Evolutionary conservation across 2,329 filamentous ascomycete species (phyloP), one percentile per base, ranked within the genome.

Genomic region (Pseudocercospora cruenta): DNA sequence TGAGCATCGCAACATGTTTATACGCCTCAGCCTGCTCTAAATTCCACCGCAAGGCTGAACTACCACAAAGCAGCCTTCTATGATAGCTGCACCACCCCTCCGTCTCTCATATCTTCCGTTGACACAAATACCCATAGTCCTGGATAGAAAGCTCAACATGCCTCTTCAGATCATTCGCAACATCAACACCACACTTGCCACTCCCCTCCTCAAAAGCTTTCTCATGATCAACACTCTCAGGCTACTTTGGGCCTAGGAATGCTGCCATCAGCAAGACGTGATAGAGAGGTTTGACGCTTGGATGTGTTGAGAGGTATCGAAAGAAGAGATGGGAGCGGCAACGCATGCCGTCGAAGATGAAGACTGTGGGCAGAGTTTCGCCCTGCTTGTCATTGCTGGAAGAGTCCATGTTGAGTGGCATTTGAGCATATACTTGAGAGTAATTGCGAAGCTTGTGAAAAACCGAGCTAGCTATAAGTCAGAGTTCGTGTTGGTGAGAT

Each of bases 261-360:
- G 19, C 14, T 14, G 55, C 26, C 36, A 19, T 31, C 9, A 58
- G 28, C 24, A 57, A 57, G 53, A 33, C 24, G n/a, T 57, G 53
- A 9, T 16, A 57, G 16, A 57, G n/a, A 10, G 53, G 24, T 58
- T 33, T 10, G 28, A 58, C 28, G 31, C 21, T 58, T 5, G 24
- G 26, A 16, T 58, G 55, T n/a, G 55, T 58, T 24, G 5, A 33
- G 5, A 58, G 55, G 22, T 36, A 58, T 14, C 55, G 55, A 21
- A 58, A 58, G 55, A 58, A 58, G 26, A 58, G 28, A 58, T 58
- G 55, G 2, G 55, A 58, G 3, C 55, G 55, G 28, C n/a, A 6
- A 10, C 31, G 55, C 10, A 19, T 39, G 31, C 33, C 36, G 55
- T 58, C 55, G 55, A 58, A 58, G 31, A 58, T 26, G 16, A 39